Conservation (phyloP, 2,329 filamentous ascomycete species). For the Paraconiothyrium sp. region DNA sequence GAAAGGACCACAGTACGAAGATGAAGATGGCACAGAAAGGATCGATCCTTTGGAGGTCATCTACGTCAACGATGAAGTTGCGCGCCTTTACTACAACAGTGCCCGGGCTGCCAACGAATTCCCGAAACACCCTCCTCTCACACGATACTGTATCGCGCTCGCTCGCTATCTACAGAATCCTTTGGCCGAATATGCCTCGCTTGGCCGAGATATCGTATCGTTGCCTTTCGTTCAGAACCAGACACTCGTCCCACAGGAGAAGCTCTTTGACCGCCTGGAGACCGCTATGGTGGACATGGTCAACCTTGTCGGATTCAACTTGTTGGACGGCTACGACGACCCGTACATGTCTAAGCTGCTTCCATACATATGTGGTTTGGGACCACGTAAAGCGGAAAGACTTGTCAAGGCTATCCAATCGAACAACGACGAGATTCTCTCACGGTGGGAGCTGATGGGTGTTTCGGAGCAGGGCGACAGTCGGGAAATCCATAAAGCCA, state of each 20-base stretch:
- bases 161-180: conserved; percentile 95
- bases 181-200: conserved; percentile 92
- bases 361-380: conserved; percentile 89
- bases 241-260: conserved; percentile 85
- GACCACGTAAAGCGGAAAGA: conserved; percentile 87
- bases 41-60: conserved; percentile 86
- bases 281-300: conserved; percentile 99
- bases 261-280: conserved; percentile 85
- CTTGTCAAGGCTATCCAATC: conserved; percentile 89
- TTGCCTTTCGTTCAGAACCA: conserved; percentile 91
- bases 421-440: conserved; percentile 86
- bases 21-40: conserved; percentile 76
- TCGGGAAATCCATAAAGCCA: conserved; percentile 54
- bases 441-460: conserved; percentile 86
- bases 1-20: conserved; percentile 81
- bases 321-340: conserved; percentile 89
- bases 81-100: conserved; percentile 94
- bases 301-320: conserved; percentile 93
- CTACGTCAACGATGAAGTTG: conserved; percentile 95
- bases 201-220: conserved; percentile 87
- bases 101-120: conserved; percentile 81
- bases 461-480: conserved; percentile 75
- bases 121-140: conserved; percentile 79
- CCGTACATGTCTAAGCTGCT: conserved; percentile 85
- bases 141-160: conserved; percentile 88